A percentile compares a stretch with the other conserved stretches of the same genome.
These are phyloP conservation scores for Colletotrichum liriopes DNA, from an alignment of 2,329 filamentous ascomycete species.

Conservation along the genomic window DNA sequence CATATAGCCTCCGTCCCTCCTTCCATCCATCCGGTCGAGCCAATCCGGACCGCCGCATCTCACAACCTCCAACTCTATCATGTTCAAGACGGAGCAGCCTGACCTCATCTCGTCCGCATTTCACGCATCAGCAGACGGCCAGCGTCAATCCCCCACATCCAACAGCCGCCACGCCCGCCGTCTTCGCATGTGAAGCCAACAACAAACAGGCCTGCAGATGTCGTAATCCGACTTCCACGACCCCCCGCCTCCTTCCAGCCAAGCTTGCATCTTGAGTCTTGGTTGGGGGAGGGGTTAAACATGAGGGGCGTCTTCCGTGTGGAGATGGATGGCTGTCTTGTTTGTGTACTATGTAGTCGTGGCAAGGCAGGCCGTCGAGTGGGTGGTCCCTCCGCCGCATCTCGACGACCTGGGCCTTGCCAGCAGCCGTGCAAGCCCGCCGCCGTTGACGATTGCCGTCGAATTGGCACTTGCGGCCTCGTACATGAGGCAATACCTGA, in stretches of 20 bases:
- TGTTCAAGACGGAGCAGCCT: slow-evolving; percentile 27
- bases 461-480: slow-evolving; percentile 15
- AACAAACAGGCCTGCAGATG: slow-evolving; percentile 21
- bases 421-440: neutral
- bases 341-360: no score
- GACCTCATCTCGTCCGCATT: slow-evolving; percentile 29
- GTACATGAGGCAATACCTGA: slow-evolving; percentile 35
- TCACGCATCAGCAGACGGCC: slow-evolving; percentile 36
- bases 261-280: slow-evolving; percentile 29
- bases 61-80: slow-evolving; percentile 19
- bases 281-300: slow-evolving; percentile 24
- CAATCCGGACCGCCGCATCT: slow-evolving; percentile 24
- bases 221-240: slow-evolving; percentile 32
- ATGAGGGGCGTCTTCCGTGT: slow-evolving; percentile 32
- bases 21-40: slow-evolving; percentile 39
- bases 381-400: slow-evolving; percentile 2
- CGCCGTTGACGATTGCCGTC: slow-evolving; percentile 4
- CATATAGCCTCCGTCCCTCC: slow-evolving; percentile 29
- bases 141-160: neutral
- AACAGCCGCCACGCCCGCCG: slow-evolving; percentile 23
- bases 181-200: slow-evolving; percentile 36
- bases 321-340: slow-evolving; percentile 1
- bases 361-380: slow-evolving; percentile 1
- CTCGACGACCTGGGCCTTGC: neutral
- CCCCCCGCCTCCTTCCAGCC: slow-evolving; percentile 29